Evolutionary conservation across 805 yeast species (phyloP).

Genomic region (Candida rishiriensis): DNA sequence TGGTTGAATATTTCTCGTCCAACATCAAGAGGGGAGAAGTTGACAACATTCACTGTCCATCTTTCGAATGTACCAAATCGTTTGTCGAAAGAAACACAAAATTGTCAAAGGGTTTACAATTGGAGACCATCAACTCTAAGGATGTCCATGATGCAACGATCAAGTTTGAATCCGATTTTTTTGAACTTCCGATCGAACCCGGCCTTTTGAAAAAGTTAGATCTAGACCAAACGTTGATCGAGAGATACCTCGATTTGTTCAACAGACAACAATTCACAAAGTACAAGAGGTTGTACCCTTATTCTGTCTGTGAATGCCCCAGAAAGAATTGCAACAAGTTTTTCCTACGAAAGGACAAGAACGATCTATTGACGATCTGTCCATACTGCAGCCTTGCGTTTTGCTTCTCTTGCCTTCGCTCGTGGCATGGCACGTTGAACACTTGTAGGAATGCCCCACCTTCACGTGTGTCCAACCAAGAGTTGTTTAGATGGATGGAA

Average conservation of each 20-base stretch:
- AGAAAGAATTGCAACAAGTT: constrained; percentile 38
- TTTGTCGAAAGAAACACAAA: constrained; percentile 11
- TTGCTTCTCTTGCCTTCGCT: constrained; percentile 51
- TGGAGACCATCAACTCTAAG: background rate
- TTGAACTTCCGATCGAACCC: constrained; percentile 37
- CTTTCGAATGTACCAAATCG: constrained; percentile 40
- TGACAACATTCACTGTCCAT: constrained; percentile 54
- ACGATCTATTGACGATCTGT: constrained; percentile 46
- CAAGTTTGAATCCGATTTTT: constrained; percentile 33
- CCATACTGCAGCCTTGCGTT: constrained; percentile 47
- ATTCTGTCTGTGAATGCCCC: constrained; percentile 48
- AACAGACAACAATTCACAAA: constrained; percentile 37
- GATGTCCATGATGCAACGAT: constrained; percentile 18
- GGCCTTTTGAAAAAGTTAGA: constrained; percentile 33
- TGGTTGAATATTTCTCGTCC: constrained; percentile 36
- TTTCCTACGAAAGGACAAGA: constrained; percentile 43
- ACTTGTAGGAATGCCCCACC: constrained; percentile 36
- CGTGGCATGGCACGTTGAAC: constrained; percentile 57
- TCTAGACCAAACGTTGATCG: constrained; percentile 21
- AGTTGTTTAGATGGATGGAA: constrained; percentile 32
- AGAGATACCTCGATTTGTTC: constrained; percentile 37
- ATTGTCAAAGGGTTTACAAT: constrained; percentile 11
- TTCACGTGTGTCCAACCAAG: constrained; percentile 34
- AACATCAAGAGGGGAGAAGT: constrained; percentile 45
- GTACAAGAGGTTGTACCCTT: constrained; percentile 42